Evolutionary conservation across 2,329 filamentous ascomycete genomes (phyloP), one percentile per base, ranked within the genome.

Genomic region (Trichoderma sp.): DNA sequence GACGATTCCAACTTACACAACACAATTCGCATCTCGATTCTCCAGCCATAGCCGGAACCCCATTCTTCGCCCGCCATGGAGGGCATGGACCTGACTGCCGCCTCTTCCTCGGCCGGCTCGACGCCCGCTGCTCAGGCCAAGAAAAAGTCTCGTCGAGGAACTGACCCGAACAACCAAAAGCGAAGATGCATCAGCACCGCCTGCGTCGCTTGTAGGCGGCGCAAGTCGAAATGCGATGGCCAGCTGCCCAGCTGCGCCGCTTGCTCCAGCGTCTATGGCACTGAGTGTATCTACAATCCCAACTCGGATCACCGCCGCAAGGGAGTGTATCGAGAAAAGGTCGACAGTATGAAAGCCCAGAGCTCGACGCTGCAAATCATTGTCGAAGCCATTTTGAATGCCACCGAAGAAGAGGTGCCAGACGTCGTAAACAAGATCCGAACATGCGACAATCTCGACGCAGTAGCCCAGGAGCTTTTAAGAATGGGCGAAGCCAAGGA

Each of bases 281-380:
- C 94, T 76, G 91, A 94, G 85, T 98, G 97, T 83, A 89, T 98
- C 78, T 98, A 98, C 87, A 96, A 98, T 82, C 96, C 95, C 4
- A 97, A 95, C 82, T 98, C 95, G 75, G 97, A 99, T 83, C 95
- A 98, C 83, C 93, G 97, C 67, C 93, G 97, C 68, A 98, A 98
- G 83, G 97, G 97, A 76, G 97, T 98, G 66, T 98, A 98, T 84
- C 95, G 96, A 81, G 95, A 98, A 84, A 97, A 98, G 83, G 91
- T 93, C 29, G 95, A 98, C 83, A 94, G 91, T 81, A 89, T 96
- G 83, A 97, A 97, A 85, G 95, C 95, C 27, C 92, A 92, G 77
- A 95, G 93, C 81, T 94, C 94, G 45, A 98, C 96, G 1, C 87
- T 98, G 74, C 94, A 98, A 83, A 95, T 95, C n/a, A 87, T 98